Conservation (phyloP, 2,329 filamentous ascomycete species). For the Aspergillus felis region DNA sequence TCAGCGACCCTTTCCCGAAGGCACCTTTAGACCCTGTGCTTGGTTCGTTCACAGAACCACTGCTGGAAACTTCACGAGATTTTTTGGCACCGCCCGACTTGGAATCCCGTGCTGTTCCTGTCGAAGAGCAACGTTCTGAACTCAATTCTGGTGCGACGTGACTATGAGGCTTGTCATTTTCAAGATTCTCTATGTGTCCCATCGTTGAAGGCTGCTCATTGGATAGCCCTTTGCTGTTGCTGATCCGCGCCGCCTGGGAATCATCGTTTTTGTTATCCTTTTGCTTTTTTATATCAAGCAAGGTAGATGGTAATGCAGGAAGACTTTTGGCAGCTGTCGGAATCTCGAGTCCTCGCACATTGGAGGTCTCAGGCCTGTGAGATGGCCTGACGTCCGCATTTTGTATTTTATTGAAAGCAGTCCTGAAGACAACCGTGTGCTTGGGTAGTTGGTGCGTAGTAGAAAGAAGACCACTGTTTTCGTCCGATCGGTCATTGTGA, state of each 20-base stretch:
- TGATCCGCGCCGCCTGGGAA: not conserved
- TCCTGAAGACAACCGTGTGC: slow-evolving; percentile 45
- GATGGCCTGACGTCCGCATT: slow-evolving; percentile 32
- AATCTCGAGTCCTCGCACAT: not conserved
- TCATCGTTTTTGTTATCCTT: not conserved
- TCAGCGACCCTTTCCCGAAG: slow-evolving; percentile 25
- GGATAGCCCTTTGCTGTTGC: not conserved
- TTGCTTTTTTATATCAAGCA: not conserved
- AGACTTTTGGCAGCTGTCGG: not conserved
- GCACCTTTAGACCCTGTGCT: slow-evolving; percentile 19
- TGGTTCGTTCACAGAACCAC: slow-evolving; percentile 16
- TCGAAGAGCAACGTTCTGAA: not conserved
- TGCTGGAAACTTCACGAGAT: slow-evolving; percentile 5
- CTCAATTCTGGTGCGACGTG: not conserved
- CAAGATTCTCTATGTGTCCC: not conserved
- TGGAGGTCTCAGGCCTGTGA: slow-evolving; percentile 3
- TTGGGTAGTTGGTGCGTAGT: slow-evolving; percentile 35
- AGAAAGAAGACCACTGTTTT: slow-evolving; percentile 34
- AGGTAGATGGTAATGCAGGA: not conserved
- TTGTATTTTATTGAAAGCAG: slow-evolving; percentile 40
- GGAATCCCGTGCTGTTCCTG: not conserved
- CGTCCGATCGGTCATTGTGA: slow-evolving; percentile 45
- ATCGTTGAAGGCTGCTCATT: not conserved
- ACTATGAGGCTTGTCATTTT: not conserved
- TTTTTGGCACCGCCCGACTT: slow-evolving; percentile 1